Conservation (phyloP, 257 asterid species). For the Buddleja alternifolia region DNA sequence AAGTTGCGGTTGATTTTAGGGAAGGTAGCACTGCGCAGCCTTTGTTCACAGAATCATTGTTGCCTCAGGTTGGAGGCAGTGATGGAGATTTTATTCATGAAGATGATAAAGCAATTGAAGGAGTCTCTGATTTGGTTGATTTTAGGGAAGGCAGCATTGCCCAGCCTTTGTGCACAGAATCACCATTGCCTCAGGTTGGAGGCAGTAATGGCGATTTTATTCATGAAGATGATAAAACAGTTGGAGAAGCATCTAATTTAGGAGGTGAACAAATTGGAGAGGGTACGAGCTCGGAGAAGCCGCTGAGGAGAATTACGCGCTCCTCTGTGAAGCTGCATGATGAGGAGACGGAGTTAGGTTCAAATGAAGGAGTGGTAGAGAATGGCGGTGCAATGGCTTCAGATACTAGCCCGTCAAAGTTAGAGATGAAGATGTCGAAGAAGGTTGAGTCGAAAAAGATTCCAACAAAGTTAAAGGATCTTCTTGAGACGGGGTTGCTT, state of each 20-base stretch:
- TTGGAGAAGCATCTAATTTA: conserved; percentile 18
- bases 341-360: conserved; percentile 35
- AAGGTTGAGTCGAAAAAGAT: conserved; percentile 54
- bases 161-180: conserved; percentile 30
- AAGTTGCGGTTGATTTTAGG: conserved; percentile 28
- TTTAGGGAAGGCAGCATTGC: conserved; percentile 23
- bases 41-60: conserved; percentile 26
- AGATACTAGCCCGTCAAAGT: conserved; percentile 44
- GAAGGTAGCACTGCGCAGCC: conserved; percentile 28
- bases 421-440: conserved; percentile 73
- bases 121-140: conserved; percentile 26
- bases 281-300: conserved; percentile 35
- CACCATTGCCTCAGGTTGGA: conserved; percentile 33
- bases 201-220: conserved; percentile 23
- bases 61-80: conserved; percentile 31
- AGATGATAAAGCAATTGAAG: conserved; percentile 22
- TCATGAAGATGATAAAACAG: conserved; percentile 25
- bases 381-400: conserved; percentile 28
- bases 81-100: conserved; percentile 26
- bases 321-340: conserved; percentile 47
- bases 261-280: conserved; percentile 41
- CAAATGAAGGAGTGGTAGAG: conserved; percentile 33
- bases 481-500: conserved; percentile 82
- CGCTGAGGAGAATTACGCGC: conserved; percentile 62
- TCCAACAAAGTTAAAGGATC: conserved; percentile 73